Conservation (phyloP, 2,329 filamentous ascomycete species). For the Diaporthe citriasiana region DNA sequence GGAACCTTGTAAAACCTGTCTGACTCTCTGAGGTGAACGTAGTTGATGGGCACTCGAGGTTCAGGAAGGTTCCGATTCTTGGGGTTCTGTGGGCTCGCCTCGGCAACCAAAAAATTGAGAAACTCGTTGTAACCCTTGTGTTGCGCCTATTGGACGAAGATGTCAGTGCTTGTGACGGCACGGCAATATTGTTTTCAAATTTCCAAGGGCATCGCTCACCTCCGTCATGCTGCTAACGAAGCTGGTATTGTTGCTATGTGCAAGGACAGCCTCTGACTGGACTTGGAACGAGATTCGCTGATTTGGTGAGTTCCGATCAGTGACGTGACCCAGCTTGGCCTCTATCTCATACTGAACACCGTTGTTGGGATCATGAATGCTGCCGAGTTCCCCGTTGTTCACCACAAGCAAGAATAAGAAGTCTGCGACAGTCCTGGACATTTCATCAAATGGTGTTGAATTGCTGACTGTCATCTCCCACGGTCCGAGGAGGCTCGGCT, state of each 20-base stretch:
- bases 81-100: slow-evolving; percentile 69
- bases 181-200: background rate
- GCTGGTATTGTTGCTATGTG: slow-evolving; percentile 70
- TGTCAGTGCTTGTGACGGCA: background rate
- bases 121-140: slow-evolving; percentile 88
- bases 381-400: slow-evolving; percentile 73
- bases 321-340: slow-evolving; percentile 88
- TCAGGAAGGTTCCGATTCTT: slow-evolving; percentile 55
- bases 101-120: slow-evolving; percentile 77
- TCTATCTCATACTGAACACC: slow-evolving; percentile 88
- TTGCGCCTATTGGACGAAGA: slow-evolving; percentile 70
- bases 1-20: slow-evolving; percentile 89
- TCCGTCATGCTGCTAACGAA: slow-evolving; percentile 94
- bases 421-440: slow-evolving; percentile 83
- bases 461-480: slow-evolving; percentile 80
- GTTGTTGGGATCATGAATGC: slow-evolving; percentile 66
- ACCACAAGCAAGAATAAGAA: slow-evolving; percentile 83
- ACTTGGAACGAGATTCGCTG: slow-evolving; percentile 76
- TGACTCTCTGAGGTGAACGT: slow-evolving; percentile 84
- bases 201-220: slow-evolving; percentile 63
- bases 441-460: slow-evolving; percentile 78
- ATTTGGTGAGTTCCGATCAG: slow-evolving; percentile 79
- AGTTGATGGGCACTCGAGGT: slow-evolving; percentile 76
- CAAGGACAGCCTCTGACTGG: slow-evolving; percentile 78
- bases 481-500: slow-evolving; percentile 59